These are phyloP conservation scores for Hyphopichia buzzinii DNA, from an alignment of 1,139 yeast genomes.

Conservation along the genomic window DNA sequence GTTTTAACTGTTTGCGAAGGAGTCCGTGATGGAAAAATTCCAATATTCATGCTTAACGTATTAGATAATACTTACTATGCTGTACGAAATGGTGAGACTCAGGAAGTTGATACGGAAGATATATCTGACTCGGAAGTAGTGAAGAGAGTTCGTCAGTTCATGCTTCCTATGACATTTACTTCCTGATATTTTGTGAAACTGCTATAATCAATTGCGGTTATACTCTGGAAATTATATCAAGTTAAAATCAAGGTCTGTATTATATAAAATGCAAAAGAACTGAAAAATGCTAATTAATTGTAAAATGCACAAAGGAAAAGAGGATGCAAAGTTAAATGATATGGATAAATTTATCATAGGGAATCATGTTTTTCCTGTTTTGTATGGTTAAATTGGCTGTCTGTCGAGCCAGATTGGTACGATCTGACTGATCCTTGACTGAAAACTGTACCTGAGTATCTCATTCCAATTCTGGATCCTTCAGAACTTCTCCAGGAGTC, in stretches of 20 bases:
- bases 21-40: constrained; percentile 40
- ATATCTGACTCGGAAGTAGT: constrained; percentile 34
- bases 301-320: not conserved
- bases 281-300: not conserved
- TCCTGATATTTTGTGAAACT: constrained; percentile 6
- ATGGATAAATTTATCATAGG: not conserved
- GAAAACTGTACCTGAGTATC: not conserved
- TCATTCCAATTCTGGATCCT: not conserved
- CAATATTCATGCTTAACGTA: constrained; percentile 38
- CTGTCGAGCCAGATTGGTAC: constrained; percentile 1
- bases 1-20: constrained; percentile 39
- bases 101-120: constrained; percentile 12
- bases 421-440: constrained; percentile 2
- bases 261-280: not conserved
- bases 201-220: not conserved
- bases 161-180: constrained; percentile 36
- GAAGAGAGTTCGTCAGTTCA: constrained; percentile 33
- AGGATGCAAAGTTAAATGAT: not conserved
- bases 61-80: constrained; percentile 34
- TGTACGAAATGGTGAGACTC: constrained; percentile 15
- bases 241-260: not conserved
- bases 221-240: too few relatives aligned
- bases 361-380: not conserved
- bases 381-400: not conserved
- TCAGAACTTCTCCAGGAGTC: not conserved